Evolutionary conservation across 2,329 filamentous ascomycete genomes (phyloP).

Genomic region (Exophiala sideris): DNA sequence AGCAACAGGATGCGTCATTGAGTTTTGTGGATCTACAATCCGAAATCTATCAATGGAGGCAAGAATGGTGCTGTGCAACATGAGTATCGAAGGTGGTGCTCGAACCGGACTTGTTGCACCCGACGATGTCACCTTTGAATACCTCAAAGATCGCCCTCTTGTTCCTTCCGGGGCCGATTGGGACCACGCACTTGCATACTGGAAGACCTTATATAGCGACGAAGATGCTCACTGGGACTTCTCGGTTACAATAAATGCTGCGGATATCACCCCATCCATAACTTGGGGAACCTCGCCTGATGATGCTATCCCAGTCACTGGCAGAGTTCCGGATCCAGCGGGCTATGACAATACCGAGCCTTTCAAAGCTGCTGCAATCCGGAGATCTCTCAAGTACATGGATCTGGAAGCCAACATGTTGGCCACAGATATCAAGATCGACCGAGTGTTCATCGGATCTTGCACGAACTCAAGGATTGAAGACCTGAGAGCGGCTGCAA

Average conservation of each 20-base stretch:
- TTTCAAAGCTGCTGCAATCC: slow-evolving; percentile 70
- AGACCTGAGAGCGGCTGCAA: slow-evolving; percentile 81
- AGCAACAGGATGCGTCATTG: slow-evolving; percentile 89
- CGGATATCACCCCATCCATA: slow-evolving; percentile 87
- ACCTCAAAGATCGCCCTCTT: slow-evolving; percentile 84
- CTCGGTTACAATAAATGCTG: slow-evolving; percentile 82
- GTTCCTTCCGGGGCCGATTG: slow-evolving; percentile 85
- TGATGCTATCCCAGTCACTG: slow-evolving; percentile 91
- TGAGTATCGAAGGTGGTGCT: slow-evolving; percentile 94
- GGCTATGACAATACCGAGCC: slow-evolving; percentile 69
- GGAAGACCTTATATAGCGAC: slow-evolving; percentile 80
- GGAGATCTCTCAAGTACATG: slow-evolving; percentile 90
- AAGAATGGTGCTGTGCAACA: slow-evolving; percentile 98
- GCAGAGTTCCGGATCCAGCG: slow-evolving; percentile 79
- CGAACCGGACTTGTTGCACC: slow-evolving; percentile 94
- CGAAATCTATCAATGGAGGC: slow-evolving; percentile 88
- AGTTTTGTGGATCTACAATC: slow-evolving; percentile 94
- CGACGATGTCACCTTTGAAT: slow-evolving; percentile 89
- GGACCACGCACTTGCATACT: slow-evolving; percentile 83
- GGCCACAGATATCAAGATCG: slow-evolving; percentile 82
- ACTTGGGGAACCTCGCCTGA: slow-evolving; percentile 97
- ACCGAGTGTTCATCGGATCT: slow-evolving; percentile 97
- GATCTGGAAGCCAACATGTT: slow-evolving; percentile 77
- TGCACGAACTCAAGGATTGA: slow-evolving; percentile 97
- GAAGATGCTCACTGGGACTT: slow-evolving; percentile 83